Conservation (phyloP, 202 grass and related monocot species). For the Alloteropsis angusta region DNA sequence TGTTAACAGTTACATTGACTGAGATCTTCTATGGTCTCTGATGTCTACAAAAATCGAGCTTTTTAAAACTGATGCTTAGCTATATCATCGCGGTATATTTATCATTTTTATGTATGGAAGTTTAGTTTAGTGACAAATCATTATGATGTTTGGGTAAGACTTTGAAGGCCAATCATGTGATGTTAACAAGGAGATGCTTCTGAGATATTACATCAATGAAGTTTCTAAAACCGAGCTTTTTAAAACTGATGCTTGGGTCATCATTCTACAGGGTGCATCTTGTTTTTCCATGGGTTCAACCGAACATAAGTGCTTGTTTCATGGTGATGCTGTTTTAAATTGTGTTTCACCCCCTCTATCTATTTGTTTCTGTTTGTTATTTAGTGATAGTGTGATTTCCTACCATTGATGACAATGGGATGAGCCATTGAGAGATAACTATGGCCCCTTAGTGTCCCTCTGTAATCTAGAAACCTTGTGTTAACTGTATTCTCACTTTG, state of each 20-base stretch:
- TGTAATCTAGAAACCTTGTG: background rate
- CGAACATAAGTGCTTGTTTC: background rate
- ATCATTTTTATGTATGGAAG: background rate
- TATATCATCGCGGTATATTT: background rate
- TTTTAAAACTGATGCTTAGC: constrained; percentile 49
- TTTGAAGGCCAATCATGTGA: background rate
- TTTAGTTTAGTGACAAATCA: background rate
- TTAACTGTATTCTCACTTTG: background rate
- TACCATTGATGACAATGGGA: background rate
- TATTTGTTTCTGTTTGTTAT: background rate
- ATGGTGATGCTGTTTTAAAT: background rate
- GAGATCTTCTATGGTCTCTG: constrained; percentile 24
- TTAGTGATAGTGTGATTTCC: background rate
- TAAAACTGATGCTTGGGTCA: constrained; percentile 32
- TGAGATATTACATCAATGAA: constrained; percentile 38
- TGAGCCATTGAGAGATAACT: background rate
- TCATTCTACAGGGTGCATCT: rapidly evolving
- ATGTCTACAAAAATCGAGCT: constrained; percentile 40
- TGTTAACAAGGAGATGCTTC: constrained; percentile 40
- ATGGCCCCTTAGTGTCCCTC: background rate
- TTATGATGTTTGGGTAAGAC: background rate
- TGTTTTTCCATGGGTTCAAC: background rate
- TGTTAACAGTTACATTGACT: constrained; percentile 19
- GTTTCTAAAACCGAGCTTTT: constrained; percentile 44
- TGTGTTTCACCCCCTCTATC: background rate